Evolutionary conservation across 2,329 filamentous ascomycete genomes (phyloP).

Genomic region (Nannizzia gypsea): DNA sequence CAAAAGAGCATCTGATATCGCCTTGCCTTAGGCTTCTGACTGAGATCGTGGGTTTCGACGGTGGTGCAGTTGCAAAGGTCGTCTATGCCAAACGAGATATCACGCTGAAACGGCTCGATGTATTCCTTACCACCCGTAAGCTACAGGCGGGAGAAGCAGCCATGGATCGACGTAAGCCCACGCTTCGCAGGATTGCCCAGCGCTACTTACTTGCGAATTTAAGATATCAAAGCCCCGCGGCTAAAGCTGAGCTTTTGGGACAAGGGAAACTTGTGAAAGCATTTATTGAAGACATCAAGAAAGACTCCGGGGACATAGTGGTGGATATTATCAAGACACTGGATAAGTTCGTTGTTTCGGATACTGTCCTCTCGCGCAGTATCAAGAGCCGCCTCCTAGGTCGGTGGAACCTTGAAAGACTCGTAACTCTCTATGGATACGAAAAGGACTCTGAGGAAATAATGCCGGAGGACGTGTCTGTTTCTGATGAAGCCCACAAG

Average conservation of each 20-base stretch:
- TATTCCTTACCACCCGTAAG: constrained; percentile 64
- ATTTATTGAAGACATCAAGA: constrained; percentile 63
- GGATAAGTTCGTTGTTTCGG: constrained; percentile 59
- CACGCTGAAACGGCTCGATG: constrained; percentile 66
- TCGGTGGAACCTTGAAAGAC: constrained; percentile 57
- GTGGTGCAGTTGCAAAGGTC: constrained; percentile 63
- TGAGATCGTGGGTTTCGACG: constrained; percentile 76
- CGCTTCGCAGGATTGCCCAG: constrained; percentile 70
- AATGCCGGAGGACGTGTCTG: constrained; percentile 29
- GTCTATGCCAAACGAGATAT: constrained; percentile 67
- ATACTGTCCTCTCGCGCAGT: constrained; percentile 59
- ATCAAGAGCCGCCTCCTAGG: constrained; percentile 67
- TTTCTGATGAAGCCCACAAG: constrained; percentile 59
- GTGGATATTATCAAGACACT: constrained; percentile 62
- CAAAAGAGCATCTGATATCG: constrained; percentile 78
- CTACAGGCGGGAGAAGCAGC: constrained; percentile 38
- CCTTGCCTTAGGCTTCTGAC: constrained; percentile 75
- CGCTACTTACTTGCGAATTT: constrained; percentile 69
- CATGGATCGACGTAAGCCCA: constrained; percentile 59
- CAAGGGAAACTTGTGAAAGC: constrained; percentile 58
- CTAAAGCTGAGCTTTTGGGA: constrained; percentile 70
- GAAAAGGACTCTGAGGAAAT: constrained; percentile 37
- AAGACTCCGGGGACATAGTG: constrained; percentile 65
- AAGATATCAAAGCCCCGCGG: constrained; percentile 62
- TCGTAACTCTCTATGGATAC: constrained; percentile 58